Evolutionary conservation across 768 basidiomycete genomes (phyloP).

Genomic region (Lanmaoa rubissima): DNA sequence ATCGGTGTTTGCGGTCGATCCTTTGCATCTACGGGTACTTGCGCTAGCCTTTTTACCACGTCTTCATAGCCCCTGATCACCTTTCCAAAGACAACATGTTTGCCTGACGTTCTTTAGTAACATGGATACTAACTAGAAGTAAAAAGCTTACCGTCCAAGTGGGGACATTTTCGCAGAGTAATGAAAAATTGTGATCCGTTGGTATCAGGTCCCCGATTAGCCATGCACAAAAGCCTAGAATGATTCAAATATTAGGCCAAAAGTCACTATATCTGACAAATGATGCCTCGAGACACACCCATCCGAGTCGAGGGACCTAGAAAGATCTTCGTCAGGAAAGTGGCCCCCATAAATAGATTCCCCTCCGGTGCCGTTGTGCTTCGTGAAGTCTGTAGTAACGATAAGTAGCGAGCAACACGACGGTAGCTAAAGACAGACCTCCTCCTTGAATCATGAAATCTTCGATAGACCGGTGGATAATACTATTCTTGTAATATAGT

Average conservation of each 20-base stretch:
- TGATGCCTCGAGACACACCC: conserved; percentile 41
- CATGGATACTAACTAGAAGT: background rate
- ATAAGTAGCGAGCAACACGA: background rate
- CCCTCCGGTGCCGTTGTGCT: conserved; percentile 76
- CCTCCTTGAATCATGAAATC: conserved; percentile 82
- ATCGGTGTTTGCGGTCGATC: conserved; percentile 70
- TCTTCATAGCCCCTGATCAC: conserved; percentile 61
- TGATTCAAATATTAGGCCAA: background rate
- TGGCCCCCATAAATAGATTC: conserved; percentile 77
- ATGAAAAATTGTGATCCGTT: conserved; percentile 89
- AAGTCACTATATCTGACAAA: background rate
- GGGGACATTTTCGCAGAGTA: conserved; percentile 71
- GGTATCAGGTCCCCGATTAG: conserved; percentile 80
- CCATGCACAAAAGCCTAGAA: conserved; percentile 80
- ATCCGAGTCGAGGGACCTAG: conserved; percentile 58
- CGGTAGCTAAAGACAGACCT: conserved; percentile 41
- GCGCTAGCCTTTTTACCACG: conserved; percentile 56
- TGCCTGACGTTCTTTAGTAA: conserved; percentile 38
- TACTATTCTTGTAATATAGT: conserved; percentile 79
- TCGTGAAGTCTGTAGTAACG: conserved; percentile 62
- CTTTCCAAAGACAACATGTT: conserved; percentile 56
- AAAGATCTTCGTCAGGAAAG: conserved; percentile 78
- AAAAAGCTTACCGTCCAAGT: conserved; percentile 58
- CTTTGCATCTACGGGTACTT: conserved; percentile 70
- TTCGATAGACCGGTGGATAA: conserved; percentile 75